Conservation (phyloP, 2,329 filamentous ascomycete genomes). For the Xylariaceae sp. region DNA sequence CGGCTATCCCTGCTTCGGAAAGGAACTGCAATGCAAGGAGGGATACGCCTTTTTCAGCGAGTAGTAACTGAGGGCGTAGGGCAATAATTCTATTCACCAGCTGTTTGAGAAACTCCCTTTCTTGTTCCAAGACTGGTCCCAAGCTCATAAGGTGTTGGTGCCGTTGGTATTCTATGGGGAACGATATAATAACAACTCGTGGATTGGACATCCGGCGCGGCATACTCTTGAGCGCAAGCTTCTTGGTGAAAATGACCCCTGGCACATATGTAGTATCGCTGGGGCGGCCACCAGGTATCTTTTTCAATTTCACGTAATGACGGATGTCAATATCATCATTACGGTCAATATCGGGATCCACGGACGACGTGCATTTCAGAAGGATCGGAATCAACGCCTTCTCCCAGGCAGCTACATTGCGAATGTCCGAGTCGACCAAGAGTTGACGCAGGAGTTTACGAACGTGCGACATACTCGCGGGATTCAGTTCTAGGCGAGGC, state of each 20-base stretch:
- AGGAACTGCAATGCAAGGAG: conserved; percentile 85
- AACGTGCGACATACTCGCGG: conserved; percentile 82
- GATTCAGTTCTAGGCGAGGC: conserved; percentile 77
- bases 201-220: conserved; percentile 76
- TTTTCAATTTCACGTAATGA: conserved; percentile 96
- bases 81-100: conserved; percentile 88
- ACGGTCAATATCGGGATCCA: conserved; percentile 82
- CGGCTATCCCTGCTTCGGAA: conserved; percentile 82
- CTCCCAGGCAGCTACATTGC: conserved; percentile 75
- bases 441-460: conserved; percentile 79
- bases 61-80: conserved; percentile 73
- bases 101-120: conserved; percentile 87
- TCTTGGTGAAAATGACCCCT: conserved; percentile 95
- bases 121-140: conserved; percentile 92
- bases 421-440: conserved; percentile 68
- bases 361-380: conserved; percentile 85
- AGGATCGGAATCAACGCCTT: conserved; percentile 86
- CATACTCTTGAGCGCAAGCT: conserved; percentile 95
- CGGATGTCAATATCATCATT: conserved; percentile 96
- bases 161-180: conserved; percentile 91
- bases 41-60: conserved; percentile 91
- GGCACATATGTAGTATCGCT: conserved; percentile 95
- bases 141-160: conserved; percentile 96
- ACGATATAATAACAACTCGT: conserved; percentile 86
- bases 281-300: conserved; percentile 84